Conservation (phyloP, 2,329 filamentous ascomycete genomes). For the Clarireedia homoeocarpa region DNA sequence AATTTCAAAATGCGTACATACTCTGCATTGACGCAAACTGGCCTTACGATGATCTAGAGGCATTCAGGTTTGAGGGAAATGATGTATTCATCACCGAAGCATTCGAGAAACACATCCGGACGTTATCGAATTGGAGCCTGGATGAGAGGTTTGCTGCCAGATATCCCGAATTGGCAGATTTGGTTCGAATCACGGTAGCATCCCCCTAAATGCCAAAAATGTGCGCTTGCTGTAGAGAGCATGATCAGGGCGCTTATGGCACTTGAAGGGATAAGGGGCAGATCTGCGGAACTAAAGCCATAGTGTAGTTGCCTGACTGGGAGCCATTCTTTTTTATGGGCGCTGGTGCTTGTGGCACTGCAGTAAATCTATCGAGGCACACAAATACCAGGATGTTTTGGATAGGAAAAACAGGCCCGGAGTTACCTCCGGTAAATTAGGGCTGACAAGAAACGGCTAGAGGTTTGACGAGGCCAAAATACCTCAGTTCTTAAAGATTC, state of each 20-base stretch:
- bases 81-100: conserved; percentile 17
- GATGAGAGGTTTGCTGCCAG: conserved; percentile 19
- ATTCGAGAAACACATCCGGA: conserved; percentile 18
- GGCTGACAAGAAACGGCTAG: too few relatives aligned
- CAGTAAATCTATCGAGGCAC: neutral
- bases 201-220: neutral
- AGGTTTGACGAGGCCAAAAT: too few relatives aligned
- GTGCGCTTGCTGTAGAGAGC: neutral
- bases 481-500: too few relatives aligned
- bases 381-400: neutral
- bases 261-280: too few relatives aligned
- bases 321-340: neutral
- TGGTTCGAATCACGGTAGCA: neutral
- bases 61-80: conserved; percentile 16
- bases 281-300: too few relatives aligned
- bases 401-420: neutral
- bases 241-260: neutral
- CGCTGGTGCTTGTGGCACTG: neutral
- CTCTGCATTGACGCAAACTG: conserved; percentile 31
- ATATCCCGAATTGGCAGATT: conserved; percentile 22
- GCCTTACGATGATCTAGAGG: conserved; percentile 23
- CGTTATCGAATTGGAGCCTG: conserved; percentile 22
- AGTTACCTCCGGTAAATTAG: neutral
- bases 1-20: conserved; percentile 32
- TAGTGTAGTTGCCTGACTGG: too few relatives aligned